Percentiles rank a stretch among this genome's conserved stretches.
Conservation (phyloP, 2,329 filamentous ascomycete species). For the Scedosporium minutisporum region DNA sequence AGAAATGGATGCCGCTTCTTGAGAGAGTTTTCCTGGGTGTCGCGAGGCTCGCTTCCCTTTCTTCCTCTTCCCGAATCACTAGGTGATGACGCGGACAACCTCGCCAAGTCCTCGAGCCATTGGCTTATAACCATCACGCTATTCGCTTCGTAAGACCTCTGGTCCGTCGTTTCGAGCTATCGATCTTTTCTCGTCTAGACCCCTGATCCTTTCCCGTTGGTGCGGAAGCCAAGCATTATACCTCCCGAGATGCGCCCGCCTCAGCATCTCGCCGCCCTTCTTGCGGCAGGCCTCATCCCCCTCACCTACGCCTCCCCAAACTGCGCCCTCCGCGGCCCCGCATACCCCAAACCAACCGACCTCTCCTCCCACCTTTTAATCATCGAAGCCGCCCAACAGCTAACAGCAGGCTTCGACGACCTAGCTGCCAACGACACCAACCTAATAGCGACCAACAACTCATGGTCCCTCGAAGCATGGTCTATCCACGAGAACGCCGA, state of each 20-base stretch:
- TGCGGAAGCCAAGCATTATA: neutral
- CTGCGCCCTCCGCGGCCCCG: slow-evolving; percentile 11
- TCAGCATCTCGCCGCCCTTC: neutral
- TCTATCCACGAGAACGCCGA: slow-evolving; percentile 14
- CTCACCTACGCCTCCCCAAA: neutral
- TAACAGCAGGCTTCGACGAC: slow-evolving; percentile 7
- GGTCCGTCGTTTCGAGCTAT: neutral
- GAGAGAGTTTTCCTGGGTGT: neutral
- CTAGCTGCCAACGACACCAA: slow-evolving; percentile 2
- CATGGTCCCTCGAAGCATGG: slow-evolving; percentile 17
- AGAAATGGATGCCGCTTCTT: neutral
- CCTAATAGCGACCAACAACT: slow-evolving; percentile 13
- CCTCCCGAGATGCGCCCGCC: neutral
- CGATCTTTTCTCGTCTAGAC: neutral
- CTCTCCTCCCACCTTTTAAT: slow-evolving; percentile 9
- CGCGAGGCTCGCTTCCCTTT: neutral
- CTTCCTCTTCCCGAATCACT: neutral
- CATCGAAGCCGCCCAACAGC: slow-evolving; percentile 5
- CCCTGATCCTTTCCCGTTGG: neutral
- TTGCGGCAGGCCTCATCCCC: neutral
- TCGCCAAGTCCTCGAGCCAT: neutral
- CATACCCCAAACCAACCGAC: slow-evolving; percentile 7
- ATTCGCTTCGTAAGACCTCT: neutral
- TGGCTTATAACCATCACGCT: neutral
- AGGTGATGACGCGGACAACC: neutral